phyloP scores from a whole-genome alignment of 768 basidiomycete species.

The Amanita pallidorosea region DNA sequence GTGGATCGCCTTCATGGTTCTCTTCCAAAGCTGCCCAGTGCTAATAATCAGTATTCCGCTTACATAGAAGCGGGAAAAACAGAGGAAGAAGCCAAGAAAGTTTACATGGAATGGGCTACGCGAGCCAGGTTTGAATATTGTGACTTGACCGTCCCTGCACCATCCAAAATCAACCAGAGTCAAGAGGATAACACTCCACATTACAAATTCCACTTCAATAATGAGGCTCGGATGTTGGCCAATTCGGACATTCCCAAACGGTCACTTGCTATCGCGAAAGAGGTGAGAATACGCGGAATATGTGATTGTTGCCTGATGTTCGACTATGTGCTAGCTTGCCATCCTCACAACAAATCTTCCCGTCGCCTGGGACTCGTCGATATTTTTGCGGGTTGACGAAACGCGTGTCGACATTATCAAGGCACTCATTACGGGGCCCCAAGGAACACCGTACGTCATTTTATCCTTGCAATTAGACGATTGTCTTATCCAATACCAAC shows the following conservation, averaged over 20 bases:
- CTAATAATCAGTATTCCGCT: constrained; percentile 20
- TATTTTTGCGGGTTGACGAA: constrained; percentile 90
- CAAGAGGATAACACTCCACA: constrained; percentile 47
- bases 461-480: not conserved
- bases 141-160: constrained; percentile 52
- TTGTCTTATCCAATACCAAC: not conserved
- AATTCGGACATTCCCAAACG: constrained; percentile 84
- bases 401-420: constrained; percentile 87
- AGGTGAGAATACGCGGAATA: constrained; percentile 31
- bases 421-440: constrained; percentile 84
- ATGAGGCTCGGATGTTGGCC: constrained; percentile 75
- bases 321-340: constrained; percentile 51
- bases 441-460: constrained; percentile 76
- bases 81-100: constrained; percentile 56
- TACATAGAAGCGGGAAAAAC: constrained; percentile 44
- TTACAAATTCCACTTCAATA: constrained; percentile 77
- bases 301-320: not conserved
- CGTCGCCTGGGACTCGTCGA: constrained; percentile 90
- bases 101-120: constrained; percentile 80
- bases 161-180: constrained; percentile 13
- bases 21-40: constrained; percentile 60
- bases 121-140: constrained; percentile 84
- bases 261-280: constrained; percentile 91
- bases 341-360: constrained; percentile 90
- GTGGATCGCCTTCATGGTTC: constrained; percentile 67